Base-by-base conservation (phyloP, 129 eudicot genomes). In the Chrysanthemum lavandulifolium region DNA sequence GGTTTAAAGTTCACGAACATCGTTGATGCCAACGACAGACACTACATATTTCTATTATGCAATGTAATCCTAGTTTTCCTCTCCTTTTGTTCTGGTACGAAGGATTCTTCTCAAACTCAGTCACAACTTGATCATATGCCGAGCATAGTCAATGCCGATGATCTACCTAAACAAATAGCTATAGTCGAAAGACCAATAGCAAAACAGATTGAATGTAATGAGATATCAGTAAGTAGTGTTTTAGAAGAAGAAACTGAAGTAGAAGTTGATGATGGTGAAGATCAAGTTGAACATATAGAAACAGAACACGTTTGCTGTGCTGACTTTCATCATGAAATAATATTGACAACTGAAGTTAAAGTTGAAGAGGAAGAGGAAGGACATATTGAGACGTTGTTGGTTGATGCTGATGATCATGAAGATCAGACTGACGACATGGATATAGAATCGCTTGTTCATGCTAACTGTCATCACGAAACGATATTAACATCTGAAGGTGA, bases 11-110 rank as follows among this genome's bases (percentile, higher is more conserved):
- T 43, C 59, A 25, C 61, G 6, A 73, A 61, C 47, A 15, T 73
- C 48, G 31, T 76, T 65, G 57, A 74, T 65, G 19, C n/a, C 63
- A 50, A 31, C 27, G 65, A 64, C 8, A 57, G 67, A 31, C 73
- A 40, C 58, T 43, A 54, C 72, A 66, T 66, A 9, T 75, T 75
- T 75, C 19, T 75, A 1, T 36, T 75, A 1, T 75, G 73, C 67
- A 75, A 66, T 27, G 79, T 16, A 43, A 75, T 75, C 49, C 48
- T 75, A 15, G 2, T 66, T 43, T 65, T 40, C 57, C 54, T 75
- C 5, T 54, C 25, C 19, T 13, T 55, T 12, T 5, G 43, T 27
- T 65, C 43, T 0, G 16, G 73, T 27, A 14, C 50, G 2, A 65
- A 64, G 7, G 25, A 6, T 10, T 6, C 21, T 36, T 64, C 27